phyloP scores from a whole-genome alignment of 768 basidiomycete species.

The Tylopilus felleus region DNA sequence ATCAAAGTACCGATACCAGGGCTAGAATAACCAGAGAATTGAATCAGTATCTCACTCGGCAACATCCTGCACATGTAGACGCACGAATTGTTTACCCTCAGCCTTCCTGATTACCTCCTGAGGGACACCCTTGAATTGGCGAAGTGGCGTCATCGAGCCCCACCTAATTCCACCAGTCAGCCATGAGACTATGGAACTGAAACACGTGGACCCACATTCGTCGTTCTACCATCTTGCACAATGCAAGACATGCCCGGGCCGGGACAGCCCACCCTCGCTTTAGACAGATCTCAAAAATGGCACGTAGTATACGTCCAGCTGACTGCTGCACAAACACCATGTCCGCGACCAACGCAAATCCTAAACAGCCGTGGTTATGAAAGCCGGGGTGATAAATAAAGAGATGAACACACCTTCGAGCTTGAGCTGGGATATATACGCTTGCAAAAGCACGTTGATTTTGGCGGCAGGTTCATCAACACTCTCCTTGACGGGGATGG shows the following conservation, averaged over 20 bases:
- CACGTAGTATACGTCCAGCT: constrained; percentile 59
- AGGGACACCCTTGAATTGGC: constrained; percentile 93
- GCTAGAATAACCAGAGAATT: constrained; percentile 39
- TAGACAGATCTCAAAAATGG: constrained; percentile 4
- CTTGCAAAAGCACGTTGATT: constrained; percentile 66
- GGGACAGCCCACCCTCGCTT: constrained; percentile 96
- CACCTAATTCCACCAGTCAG: constrained; percentile 53
- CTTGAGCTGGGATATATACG: constrained; percentile 4
- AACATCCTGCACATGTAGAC: constrained; percentile 24
- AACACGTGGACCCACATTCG: constrained; percentile 53
- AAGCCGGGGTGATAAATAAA: background rate
- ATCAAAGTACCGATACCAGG: constrained; percentile 98
- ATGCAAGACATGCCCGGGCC: constrained; percentile 82
- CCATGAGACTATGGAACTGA: background rate
- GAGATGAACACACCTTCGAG: background rate
- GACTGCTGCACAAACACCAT: constrained; percentile 98
- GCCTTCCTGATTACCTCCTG: constrained; percentile 83
- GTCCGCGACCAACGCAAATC: constrained; percentile 28
- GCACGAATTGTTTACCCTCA: constrained; percentile 94
- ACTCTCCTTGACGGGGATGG: constrained; percentile 91
- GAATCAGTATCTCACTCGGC: background rate
- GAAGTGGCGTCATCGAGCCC: constrained; percentile 95
- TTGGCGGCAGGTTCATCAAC: constrained; percentile 97
- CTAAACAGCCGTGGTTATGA: background rate
- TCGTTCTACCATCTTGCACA: constrained; percentile 96